phyloP scores from a whole-genome alignment of 2,329 filamentous ascomycete genomes.

The Paraphaeosphaeria minitans region DNA sequence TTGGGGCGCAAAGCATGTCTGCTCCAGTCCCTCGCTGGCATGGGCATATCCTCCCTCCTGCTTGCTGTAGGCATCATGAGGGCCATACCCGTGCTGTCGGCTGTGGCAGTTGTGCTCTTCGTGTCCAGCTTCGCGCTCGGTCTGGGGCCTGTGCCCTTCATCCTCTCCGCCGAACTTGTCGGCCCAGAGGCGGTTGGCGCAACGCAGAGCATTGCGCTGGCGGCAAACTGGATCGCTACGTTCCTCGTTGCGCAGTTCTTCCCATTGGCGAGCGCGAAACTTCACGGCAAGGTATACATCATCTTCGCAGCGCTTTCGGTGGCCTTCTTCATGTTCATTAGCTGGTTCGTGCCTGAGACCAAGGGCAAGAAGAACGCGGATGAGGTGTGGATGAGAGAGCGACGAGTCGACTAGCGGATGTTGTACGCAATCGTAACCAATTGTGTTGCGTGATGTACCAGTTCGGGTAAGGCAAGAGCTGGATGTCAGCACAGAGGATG shows the following conservation, averaged over 20 bases:
- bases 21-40: conserved; percentile 79
- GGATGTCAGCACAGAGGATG: no score
- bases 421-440: neutral
- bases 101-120: conserved; percentile 80
- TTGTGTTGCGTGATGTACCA: neutral
- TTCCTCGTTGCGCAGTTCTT: conserved; percentile 96
- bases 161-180: conserved; percentile 89
- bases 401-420: conserved; percentile 32
- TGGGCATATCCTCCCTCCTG: conserved; percentile 77
- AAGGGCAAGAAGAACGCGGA: conserved; percentile 81
- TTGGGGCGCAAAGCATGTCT: conserved; percentile 88
- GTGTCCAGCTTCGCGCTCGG: conserved; percentile 90
- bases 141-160: conserved; percentile 92
- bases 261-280: conserved; percentile 77
- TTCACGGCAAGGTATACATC: conserved; percentile 89
- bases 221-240: conserved; percentile 86
- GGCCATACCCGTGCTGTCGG: conserved; percentile 74
- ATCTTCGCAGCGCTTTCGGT: conserved; percentile 80
- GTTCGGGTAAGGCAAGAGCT: neutral
- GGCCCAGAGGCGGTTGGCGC: conserved; percentile 89
- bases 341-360: conserved; percentile 80
- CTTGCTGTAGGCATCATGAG: conserved; percentile 81
- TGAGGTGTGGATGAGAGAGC: conserved; percentile 83
- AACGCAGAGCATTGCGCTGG: conserved; percentile 85
- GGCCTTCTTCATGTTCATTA: conserved; percentile 73